Percentiles rank a stretch among this genome's conserved stretches.
These are phyloP conservation scores for Syncephalastrum sp. DNA, from an alignment of 371 early-diverging fungal species.

Conservation along the genomic window DNA sequence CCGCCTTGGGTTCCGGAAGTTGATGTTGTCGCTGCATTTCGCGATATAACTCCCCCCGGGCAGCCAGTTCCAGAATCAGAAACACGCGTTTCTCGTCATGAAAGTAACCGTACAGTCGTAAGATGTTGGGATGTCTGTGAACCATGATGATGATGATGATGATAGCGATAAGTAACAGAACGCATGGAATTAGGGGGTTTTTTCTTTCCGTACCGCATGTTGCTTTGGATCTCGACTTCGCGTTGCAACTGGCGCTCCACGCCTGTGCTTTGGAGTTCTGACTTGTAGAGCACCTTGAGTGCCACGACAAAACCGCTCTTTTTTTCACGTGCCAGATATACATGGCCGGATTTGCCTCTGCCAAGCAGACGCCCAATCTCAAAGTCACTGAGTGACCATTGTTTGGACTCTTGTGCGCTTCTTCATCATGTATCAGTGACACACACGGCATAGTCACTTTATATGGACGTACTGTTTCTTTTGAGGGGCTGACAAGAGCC, in stretches of 20 bases:
- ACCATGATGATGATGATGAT: too few relatives aligned
- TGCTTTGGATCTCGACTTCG: slow-evolving; percentile 92
- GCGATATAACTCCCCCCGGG: slow-evolving; percentile 94
- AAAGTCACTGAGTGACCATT: slow-evolving; percentile 93
- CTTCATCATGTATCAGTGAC: too few relatives aligned
- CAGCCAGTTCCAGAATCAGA: slow-evolving; percentile 94
- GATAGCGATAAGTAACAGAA: neutral
- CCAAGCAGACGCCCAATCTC: slow-evolving; percentile 95
- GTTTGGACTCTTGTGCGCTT: slow-evolving; percentile 17
- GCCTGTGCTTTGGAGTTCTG: slow-evolving; percentile 60
- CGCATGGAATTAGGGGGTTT: neutral
- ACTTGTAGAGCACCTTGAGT: slow-evolving; percentile 90
- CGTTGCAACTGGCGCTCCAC: slow-evolving; percentile 50
- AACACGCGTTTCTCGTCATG: slow-evolving; percentile 94
- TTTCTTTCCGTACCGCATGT: slow-evolving; percentile 11
- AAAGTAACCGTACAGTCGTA: slow-evolving; percentile 95
- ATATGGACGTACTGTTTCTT: too few relatives aligned
- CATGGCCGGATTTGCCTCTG: slow-evolving; percentile 97
- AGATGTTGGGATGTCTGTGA: slow-evolving; percentile 83
- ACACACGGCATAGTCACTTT: too few relatives aligned
- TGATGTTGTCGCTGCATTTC: slow-evolving; percentile 63
- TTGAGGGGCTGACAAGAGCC: too few relatives aligned
- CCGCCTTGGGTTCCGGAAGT: slow-evolving; percentile 77
- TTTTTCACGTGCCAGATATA: slow-evolving; percentile 95
- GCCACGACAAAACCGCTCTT: slow-evolving; percentile 87